Conservation (phyloP, 306 rosid species). For the Rosa rugosa region DNA sequence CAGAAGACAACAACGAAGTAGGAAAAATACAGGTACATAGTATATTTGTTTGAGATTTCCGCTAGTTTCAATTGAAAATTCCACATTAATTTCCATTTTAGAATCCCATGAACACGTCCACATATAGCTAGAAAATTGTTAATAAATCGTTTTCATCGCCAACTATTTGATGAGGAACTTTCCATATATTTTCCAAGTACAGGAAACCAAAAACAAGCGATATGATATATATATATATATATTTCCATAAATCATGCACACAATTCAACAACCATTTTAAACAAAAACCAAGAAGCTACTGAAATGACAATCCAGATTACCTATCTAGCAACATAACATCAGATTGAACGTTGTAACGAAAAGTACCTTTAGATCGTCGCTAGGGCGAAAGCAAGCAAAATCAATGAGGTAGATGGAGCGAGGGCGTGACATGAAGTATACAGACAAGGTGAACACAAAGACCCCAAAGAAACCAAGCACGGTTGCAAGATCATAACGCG, state of each 20-base stretch:
- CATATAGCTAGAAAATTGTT: background rate
- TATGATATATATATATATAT: background rate
- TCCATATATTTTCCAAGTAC: background rate
- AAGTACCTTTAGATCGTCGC: slow-evolving; percentile 68
- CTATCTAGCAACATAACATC: background rate
- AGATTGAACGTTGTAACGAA: background rate
- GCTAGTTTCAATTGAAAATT: background rate
- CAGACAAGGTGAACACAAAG: slow-evolving; percentile 81
- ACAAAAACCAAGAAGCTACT: background rate
- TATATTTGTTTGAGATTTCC: background rate
- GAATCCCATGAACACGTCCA: background rate
- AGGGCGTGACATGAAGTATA: slow-evolving; percentile 89
- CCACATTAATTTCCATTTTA: background rate
- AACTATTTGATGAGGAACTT: background rate
- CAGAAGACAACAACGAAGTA: background rate
- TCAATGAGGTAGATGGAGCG: slow-evolving; percentile 83
- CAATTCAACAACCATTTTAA: background rate
- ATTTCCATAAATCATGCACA: background rate
- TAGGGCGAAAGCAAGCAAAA: slow-evolving; percentile 73
- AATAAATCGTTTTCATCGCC: background rate
- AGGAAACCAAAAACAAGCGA: background rate
- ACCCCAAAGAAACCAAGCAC: slow-evolving; percentile 70
- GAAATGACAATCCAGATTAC: background rate
- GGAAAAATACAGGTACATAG: background rate
- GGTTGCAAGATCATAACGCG: slow-evolving; percentile 78